These are phyloP conservation scores for Aspergillus sclerotiicarbonarius DNA, from an alignment of 495 filamentous ascomycete genomes.

Conservation along the genomic window DNA sequence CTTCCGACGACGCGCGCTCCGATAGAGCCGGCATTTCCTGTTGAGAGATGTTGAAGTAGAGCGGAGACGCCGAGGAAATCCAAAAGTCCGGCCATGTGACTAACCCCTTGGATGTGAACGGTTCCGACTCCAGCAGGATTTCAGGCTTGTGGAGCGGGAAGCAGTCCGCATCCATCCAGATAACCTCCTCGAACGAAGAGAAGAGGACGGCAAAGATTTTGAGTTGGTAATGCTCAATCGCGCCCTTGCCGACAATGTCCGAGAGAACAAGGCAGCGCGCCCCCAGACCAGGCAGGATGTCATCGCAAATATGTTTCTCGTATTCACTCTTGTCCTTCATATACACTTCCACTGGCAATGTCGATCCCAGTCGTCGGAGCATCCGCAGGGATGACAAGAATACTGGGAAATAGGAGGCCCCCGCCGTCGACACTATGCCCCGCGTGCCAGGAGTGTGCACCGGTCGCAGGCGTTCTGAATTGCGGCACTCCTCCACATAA, in stretches of 20 bases:
- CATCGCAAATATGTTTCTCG: constrained; percentile 51
- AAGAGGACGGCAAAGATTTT: constrained; percentile 61
- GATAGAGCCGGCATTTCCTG: constrained; percentile 40
- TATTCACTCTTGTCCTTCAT: constrained; percentile 50
- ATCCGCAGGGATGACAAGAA: constrained; percentile 55
- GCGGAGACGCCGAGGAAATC: constrained; percentile 48
- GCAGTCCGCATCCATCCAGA: constrained; percentile 62
- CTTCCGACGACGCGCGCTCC: constrained; percentile 49
- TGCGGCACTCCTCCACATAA: constrained; percentile 39
- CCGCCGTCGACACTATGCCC: constrained; percentile 55
- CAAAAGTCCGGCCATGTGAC: constrained; percentile 66
- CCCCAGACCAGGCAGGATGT: constrained; percentile 47
- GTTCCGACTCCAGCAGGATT: constrained; percentile 46
- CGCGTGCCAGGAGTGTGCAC: constrained; percentile 46
- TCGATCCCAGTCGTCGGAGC: constrained; percentile 55
- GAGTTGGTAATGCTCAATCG: constrained; percentile 53
- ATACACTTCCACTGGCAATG: constrained; percentile 57
- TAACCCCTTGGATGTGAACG: constrained; percentile 52
- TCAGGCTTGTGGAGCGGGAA: constrained; percentile 55
- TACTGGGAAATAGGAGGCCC: constrained; percentile 43
- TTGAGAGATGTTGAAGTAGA: constrained; percentile 54
- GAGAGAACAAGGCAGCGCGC: constrained; percentile 52
- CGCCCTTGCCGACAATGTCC: constrained; percentile 39
- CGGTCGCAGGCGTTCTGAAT: constrained; percentile 33
- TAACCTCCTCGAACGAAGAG: constrained; percentile 57